Conservation (phyloP, 441 rosid species). For the Bruguiera hainesii region DNA sequence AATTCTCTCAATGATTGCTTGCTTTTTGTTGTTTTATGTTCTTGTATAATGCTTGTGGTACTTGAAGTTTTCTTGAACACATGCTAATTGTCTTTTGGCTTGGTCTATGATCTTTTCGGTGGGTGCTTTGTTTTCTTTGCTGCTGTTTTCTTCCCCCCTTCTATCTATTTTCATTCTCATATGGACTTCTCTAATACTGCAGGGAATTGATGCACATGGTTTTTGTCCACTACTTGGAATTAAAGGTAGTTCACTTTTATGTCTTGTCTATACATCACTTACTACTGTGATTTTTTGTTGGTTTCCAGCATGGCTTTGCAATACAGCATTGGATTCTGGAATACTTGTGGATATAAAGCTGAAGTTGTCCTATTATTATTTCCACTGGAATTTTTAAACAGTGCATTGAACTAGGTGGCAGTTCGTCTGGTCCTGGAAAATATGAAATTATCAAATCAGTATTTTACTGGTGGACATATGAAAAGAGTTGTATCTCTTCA, state of each 20-base stretch:
- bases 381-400: background rate
- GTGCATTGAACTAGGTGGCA: background rate
- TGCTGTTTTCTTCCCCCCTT: background rate
- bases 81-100: background rate
- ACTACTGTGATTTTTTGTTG: conserved; percentile 1
- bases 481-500: background rate
- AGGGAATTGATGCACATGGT: conserved; percentile 94
- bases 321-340: background rate
- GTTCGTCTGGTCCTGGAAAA: background rate
- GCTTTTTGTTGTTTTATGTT: too few relatives aligned
- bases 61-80: too few relatives aligned
- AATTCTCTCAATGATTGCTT: too few relatives aligned
- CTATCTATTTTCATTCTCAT: background rate
- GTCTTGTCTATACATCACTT: background rate
- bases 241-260: conserved; percentile 54
- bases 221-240: conserved; percentile 95
- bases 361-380: background rate
- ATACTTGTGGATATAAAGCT: background rate
- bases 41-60: too few relatives aligned
- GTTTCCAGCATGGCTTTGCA: background rate
- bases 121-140: background rate
- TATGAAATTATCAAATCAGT: background rate
- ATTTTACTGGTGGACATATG: background rate
- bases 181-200: conserved; percentile 29
- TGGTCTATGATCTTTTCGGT: background rate